phyloP scores from a whole-genome alignment of 164 flowering plant genomes.

The Buxus sempervirens region DNA sequence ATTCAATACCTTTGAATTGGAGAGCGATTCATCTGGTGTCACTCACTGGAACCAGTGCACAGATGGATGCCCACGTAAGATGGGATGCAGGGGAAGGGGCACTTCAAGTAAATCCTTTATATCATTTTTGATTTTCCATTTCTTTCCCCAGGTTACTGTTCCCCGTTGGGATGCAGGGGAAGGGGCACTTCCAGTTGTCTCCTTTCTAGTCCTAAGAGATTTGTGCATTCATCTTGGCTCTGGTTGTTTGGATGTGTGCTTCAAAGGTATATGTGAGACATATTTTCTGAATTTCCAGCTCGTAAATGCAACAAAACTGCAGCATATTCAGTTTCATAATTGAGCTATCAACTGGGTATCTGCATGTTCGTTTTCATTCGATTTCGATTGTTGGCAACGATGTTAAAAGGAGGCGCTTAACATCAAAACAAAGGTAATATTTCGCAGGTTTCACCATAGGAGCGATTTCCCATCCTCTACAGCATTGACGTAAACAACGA shows the following conservation, averaged over 20 bases:
- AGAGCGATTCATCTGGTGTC: too few species aligned
- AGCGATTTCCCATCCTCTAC: too few species aligned
- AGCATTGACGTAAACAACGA: too few species aligned
- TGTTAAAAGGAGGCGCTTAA: slow-evolving; percentile 71
- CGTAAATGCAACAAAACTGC: slow-evolving; percentile 68
- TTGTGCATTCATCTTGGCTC: slow-evolving; percentile 81
- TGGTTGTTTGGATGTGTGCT: slow-evolving; percentile 75
- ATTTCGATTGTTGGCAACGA: slow-evolving; percentile 86
- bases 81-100: too few species aligned
- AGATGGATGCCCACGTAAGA: too few species aligned
- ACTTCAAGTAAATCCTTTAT: too few species aligned
- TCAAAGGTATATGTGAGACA: slow-evolving; percentile 88
- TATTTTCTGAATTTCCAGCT: slow-evolving; percentile 78
- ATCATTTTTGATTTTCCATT: not conserved
- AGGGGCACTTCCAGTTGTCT: slow-evolving; percentile 80
- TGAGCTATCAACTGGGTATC: slow-evolving; percentile 78
- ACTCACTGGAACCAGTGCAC: too few species aligned
- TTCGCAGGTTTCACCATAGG: too few species aligned
- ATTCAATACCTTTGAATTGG: too few species aligned
- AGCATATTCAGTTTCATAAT: slow-evolving; percentile 81
- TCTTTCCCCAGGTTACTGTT: slow-evolving; percentile 61
- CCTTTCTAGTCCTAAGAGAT: slow-evolving; percentile 83
- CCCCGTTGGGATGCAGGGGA: slow-evolving; percentile 96
- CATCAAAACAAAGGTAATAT: slow-evolving; percentile 60
- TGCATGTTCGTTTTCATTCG: slow-evolving; percentile 84